A percentile compares a stretch with the other conserved stretches of the same genome.
phyloP scores from a whole-genome alignment of 23 red algal species.

The Chondrus crispus region DNA sequence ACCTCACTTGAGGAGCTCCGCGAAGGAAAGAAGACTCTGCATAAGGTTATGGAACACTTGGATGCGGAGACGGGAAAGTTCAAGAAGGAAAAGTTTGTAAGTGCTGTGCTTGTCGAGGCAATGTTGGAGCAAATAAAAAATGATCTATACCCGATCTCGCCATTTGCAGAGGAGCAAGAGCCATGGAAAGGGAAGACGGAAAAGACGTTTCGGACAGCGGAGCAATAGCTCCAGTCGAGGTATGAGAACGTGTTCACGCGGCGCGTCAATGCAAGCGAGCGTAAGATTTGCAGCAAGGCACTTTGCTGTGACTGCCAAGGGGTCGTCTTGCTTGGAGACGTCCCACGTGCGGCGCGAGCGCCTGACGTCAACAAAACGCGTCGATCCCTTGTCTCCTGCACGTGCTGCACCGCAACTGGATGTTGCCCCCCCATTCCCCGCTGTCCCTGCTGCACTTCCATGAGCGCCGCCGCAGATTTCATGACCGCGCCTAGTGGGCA shows the following conservation, averaged over 20 bases:
- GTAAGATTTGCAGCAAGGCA: too few species aligned
- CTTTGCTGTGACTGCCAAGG: too few species aligned
- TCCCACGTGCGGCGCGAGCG: too few species aligned
- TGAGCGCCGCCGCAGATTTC: too few species aligned
- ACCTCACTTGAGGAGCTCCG: conserved; percentile 1
- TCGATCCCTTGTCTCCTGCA: too few species aligned
- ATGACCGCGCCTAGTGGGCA: too few species aligned
- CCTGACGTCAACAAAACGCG: too few species aligned
- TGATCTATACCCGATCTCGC: neutral
- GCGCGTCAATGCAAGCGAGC: too few species aligned
- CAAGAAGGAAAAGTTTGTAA: neutral
- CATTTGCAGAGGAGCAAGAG: neutral
- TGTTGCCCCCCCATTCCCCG: too few species aligned
- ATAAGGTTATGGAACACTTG: neutral
- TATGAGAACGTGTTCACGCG: conserved; percentile 27
- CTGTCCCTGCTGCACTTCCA: too few species aligned
- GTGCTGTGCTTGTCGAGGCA: neutral
- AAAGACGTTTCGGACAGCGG: neutral
- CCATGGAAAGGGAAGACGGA: neutral
- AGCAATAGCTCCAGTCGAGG: neutral
- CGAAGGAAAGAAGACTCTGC: neutral
- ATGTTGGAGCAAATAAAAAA: conserved; percentile 13
- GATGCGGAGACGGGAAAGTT: neutral
- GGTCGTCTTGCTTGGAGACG: too few species aligned
- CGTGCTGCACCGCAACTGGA: too few species aligned